These are phyloP conservation scores for Alternaria sp. DNA, from an alignment of 2,329 filamentous ascomycete species.

Conservation along the genomic window DNA sequence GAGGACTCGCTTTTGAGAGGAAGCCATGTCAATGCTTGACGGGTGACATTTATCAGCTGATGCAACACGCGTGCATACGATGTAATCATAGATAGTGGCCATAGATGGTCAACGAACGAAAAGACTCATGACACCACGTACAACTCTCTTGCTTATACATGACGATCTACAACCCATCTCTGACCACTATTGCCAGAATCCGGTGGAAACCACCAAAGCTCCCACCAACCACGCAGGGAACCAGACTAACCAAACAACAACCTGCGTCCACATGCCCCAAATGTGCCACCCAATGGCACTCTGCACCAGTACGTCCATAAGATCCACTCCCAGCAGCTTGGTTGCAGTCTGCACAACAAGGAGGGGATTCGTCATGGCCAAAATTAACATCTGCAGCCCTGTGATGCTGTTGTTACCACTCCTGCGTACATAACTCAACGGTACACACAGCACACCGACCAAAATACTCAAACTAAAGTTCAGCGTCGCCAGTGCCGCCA, in stretches of 20 bases:
- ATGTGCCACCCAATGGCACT: constrained; percentile 89
- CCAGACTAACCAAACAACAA: constrained; percentile 94
- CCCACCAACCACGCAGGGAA: constrained; percentile 87
- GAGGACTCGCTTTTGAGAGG: neutral
- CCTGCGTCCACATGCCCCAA: constrained; percentile 86
- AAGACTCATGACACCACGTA: constrained; percentile 11
- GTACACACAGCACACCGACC: constrained; percentile 77
- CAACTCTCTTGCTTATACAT: neutral
- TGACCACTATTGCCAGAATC: constrained; percentile 18
- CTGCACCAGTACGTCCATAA: constrained; percentile 66
- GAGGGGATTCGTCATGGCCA: constrained; percentile 43
- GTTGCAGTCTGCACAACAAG: constrained; percentile 40
- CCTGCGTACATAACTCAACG: constrained; percentile 75
- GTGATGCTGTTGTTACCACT: constrained; percentile 13
- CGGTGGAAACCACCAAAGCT: constrained; percentile 37
- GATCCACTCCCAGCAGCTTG: constrained; percentile 45
- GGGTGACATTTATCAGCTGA: constrained; percentile 11
- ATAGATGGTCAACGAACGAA: constrained; percentile 21
- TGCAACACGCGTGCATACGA: constrained; percentile 8
- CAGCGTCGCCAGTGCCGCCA: constrained; percentile 89
- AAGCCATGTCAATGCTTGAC: neutral
- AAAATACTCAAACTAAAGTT: constrained; percentile 93
- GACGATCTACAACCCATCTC: neutral
- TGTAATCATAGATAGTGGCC: constrained; percentile 29
- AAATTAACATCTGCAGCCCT: constrained; percentile 19